These are phyloP conservation scores for Jamesozyma rosinii DNA, from an alignment of 805 yeast genomes.

Conservation along the genomic window DNA sequence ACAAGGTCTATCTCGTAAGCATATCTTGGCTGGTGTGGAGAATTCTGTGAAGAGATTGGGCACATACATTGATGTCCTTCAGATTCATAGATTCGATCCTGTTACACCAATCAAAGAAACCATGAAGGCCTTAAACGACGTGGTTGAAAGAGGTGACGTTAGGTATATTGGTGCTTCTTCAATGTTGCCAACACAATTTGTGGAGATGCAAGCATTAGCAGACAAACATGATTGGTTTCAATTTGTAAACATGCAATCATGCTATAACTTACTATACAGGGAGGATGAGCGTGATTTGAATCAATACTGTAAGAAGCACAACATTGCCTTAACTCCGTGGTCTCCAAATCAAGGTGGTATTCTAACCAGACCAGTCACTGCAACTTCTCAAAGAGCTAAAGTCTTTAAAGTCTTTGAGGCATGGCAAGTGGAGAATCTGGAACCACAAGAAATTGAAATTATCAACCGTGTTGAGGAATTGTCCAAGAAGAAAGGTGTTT, in stretches of 20 bases:
- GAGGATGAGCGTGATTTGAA: constrained; percentile 59
- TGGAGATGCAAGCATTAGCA: constrained; percentile 43
- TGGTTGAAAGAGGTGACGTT: constrained; percentile 38
- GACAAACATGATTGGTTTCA: constrained; percentile 29
- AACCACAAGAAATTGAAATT: constrained; percentile 28
- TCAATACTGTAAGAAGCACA: constrained; percentile 43
- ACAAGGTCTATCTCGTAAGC: constrained; percentile 38
- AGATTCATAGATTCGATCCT: constrained; percentile 46
- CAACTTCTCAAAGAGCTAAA: constrained; percentile 5
- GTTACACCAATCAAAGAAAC: constrained; percentile 39
- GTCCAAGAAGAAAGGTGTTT: constrained; percentile 37
- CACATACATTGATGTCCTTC: constrained; percentile 42
- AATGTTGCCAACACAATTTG: constrained; percentile 46
- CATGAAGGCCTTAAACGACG: constrained; percentile 46
- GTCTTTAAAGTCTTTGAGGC: constrained; percentile 33
- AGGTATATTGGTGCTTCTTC: constrained; percentile 55
- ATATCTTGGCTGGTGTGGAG: constrained; percentile 38
- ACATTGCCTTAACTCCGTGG: constrained; percentile 54
- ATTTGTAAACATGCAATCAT: constrained; percentile 52
- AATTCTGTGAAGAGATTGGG: constrained; percentile 38
- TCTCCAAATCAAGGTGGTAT: constrained; percentile 50
- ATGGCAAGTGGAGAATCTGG: constrained; percentile 18
- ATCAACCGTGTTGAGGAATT: constrained; percentile 45
- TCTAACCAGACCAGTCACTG: constrained; percentile 39
- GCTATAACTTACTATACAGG: constrained; percentile 46